These are phyloP conservation scores for Phoma herbarum DNA, from an alignment of 2,329 filamentous ascomycete genomes.

Conservation along the genomic window DNA sequence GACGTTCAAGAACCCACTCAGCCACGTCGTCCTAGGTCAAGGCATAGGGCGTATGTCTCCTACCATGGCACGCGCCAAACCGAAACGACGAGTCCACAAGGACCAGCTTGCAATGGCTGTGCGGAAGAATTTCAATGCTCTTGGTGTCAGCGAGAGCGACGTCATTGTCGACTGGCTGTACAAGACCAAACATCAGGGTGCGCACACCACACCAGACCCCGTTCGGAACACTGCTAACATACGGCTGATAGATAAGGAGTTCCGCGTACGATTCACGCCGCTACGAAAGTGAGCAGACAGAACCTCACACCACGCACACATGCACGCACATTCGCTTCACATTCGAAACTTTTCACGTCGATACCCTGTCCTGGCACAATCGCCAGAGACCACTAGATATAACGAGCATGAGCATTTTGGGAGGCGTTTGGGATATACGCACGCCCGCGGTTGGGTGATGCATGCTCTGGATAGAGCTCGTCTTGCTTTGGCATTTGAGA, in stretches of 20 bases:
- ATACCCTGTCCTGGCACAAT: conserved; percentile 44
- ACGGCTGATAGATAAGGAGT: conserved; percentile 54
- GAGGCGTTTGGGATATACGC: conserved; percentile 37
- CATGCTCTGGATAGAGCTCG: conserved; percentile 14
- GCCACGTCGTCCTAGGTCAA: conserved; percentile 60
- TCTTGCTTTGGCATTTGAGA: conserved; percentile 5
- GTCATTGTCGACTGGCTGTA: conserved; percentile 82
- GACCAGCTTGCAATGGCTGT: conserved; percentile 76
- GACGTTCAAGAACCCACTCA: conserved; percentile 66
- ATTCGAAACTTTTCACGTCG: conserved; percentile 43
- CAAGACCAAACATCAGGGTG: conserved; percentile 70
- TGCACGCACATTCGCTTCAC: conserved; percentile 30
- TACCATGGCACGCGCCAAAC: conserved; percentile 74
- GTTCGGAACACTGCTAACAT: conserved; percentile 12
- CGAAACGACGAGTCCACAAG: conserved; percentile 72
- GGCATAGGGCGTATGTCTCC: conserved; percentile 77
- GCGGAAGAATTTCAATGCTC: conserved; percentile 83
- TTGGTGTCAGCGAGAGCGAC: conserved; percentile 82
- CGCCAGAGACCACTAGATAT: conserved; percentile 35
- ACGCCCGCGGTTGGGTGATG: conserved; percentile 16
- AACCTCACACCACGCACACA: conserved; percentile 20
- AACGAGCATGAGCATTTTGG: conserved; percentile 46
- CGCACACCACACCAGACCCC: conserved; percentile 3
- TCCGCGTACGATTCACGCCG: conserved; percentile 56
- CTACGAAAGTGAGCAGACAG: conserved; percentile 41